phyloP scores from a whole-genome alignment of 2,329 filamentous ascomycete species.

The Corinectria fuckeliana region DNA sequence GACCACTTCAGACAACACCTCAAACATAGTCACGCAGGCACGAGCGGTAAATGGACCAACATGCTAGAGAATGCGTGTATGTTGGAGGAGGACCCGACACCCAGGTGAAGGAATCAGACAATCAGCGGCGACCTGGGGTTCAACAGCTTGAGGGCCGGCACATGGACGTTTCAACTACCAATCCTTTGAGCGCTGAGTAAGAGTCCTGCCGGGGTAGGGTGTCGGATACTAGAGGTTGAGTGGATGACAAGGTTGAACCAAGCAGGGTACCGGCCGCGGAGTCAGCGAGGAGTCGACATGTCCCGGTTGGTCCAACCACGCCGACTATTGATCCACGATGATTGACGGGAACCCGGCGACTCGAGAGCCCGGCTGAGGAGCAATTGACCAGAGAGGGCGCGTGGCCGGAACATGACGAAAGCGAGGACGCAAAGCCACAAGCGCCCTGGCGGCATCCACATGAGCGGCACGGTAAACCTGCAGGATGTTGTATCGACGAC shows the following conservation, averaged over 20 bases:
- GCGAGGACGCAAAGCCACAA: background rate
- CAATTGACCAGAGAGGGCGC: conserved; percentile 1
- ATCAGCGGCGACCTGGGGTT: background rate
- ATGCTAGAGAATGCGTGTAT: conserved; percentile 97
- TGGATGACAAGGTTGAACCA: conserved; percentile 25
- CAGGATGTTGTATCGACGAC: conserved; percentile 18
- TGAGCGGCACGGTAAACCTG: conserved; percentile 14
- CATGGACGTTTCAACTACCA: conserved; percentile 2
- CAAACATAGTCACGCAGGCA: conserved; percentile 95
- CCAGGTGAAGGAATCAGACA: conserved; percentile 35
- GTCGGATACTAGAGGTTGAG: conserved; percentile 24
- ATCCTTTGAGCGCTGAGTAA: conserved; percentile 26
- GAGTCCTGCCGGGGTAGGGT: conserved; percentile 20
- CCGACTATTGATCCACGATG: conserved; percentile 17
- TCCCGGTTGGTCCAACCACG: conserved; percentile 20
- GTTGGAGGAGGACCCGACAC: conserved; percentile 74
- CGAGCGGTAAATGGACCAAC: conserved; percentile 98
- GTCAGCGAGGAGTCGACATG: conserved; percentile 12
- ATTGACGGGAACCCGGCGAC: conserved; percentile 6
- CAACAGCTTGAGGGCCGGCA: conserved; percentile 3
- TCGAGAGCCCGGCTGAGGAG: background rate
- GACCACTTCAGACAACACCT: conserved; percentile 98
- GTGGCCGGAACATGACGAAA: background rate
- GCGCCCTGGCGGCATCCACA: conserved; percentile 6
- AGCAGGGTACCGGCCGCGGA: conserved; percentile 29